Conservation (phyloP, 2,329 filamentous ascomycete species). For the Botrytis cinerea region DNA sequence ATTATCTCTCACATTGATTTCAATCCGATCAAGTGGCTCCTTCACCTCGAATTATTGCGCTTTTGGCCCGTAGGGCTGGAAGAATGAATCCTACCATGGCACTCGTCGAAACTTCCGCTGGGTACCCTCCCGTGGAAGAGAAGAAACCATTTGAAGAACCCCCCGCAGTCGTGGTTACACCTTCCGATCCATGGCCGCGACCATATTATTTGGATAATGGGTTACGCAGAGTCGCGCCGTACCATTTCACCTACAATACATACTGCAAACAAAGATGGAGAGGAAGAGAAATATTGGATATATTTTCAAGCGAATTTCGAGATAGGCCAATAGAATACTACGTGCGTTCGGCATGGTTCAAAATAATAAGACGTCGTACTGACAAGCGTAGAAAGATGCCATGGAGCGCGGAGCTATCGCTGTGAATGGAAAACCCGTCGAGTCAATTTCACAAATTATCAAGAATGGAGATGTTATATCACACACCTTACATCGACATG, state of each 20-base stretch:
- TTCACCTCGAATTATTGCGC: conserved; percentile 53
- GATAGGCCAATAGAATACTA: conserved; percentile 88
- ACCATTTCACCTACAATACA: conserved; percentile 93
- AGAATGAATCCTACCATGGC: conserved; percentile 48
- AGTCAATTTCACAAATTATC: conserved; percentile 66
- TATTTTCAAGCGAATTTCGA: conserved; percentile 89
- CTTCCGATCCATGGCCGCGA: conserved; percentile 56
- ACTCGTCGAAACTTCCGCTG: conserved; percentile 40
- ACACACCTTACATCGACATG: conserved; percentile 92
- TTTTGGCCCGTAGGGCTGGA: conserved; percentile 51
- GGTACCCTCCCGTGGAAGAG: conserved; percentile 41
- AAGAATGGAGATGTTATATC: conserved; percentile 90
- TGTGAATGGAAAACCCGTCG: conserved; percentile 73
- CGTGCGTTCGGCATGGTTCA: conserved; percentile 48
- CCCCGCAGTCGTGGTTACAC: conserved; percentile 52
- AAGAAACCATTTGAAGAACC: conserved; percentile 46
- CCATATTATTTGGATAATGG: conserved; percentile 86
- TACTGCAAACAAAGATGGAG: conserved; percentile 94
- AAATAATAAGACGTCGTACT: conserved; percentile 27
- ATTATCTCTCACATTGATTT: background rate
- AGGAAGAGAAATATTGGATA: conserved; percentile 75
- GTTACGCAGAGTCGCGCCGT: conserved; percentile 79
- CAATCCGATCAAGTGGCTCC: conserved; percentile 46
- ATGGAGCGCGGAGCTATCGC: conserved; percentile 78
- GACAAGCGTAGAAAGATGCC: conserved; percentile 59